A percentile compares a stretch with the other conserved stretches of the same genome.
phyloP scores from a whole-genome alignment of 495 filamentous ascomycete genomes.

The Opeltia flavorubescens region DNA sequence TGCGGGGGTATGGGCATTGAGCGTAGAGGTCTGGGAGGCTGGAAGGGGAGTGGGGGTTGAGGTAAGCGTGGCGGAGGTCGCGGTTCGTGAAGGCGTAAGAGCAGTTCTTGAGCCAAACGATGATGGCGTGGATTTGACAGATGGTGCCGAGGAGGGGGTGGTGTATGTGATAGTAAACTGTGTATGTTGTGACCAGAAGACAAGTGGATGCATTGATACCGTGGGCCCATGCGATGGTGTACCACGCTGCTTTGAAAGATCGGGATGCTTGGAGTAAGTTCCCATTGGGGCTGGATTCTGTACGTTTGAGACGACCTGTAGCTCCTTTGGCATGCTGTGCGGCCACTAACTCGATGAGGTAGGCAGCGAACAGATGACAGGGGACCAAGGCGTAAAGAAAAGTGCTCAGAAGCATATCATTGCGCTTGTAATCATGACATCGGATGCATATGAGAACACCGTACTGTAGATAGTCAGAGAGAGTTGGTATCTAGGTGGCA shows the following conservation, averaged over 20 bases:
- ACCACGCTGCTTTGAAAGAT: conserved; percentile 60
- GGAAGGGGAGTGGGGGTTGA: conserved; percentile 45
- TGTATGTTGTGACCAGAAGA: conserved; percentile 61
- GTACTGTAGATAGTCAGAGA: conserved; percentile 40
- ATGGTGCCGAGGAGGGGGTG: conserved; percentile 89
- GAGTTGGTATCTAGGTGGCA: conserved; percentile 2
- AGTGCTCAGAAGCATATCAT: conserved; percentile 62
- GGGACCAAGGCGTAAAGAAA: conserved; percentile 75
- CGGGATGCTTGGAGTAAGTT: conserved; percentile 24
- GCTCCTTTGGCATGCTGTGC: conserved; percentile 57
- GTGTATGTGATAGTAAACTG: conserved; percentile 80
- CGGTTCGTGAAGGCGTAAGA: conserved; percentile 96
- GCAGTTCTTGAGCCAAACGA: conserved; percentile 89
- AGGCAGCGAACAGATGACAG: conserved; percentile 77
- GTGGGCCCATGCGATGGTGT: conserved; percentile 59
- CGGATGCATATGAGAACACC: conserved; percentile 84
- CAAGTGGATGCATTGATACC: conserved; percentile 71
- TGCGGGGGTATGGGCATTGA: conserved; percentile 74
- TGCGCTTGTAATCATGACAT: conserved; percentile 73
- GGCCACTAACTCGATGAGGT: conserved; percentile 70
- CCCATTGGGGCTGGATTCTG: conserved; percentile 38
- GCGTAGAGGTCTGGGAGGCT: conserved; percentile 66
- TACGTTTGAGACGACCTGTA: conserved; percentile 46
- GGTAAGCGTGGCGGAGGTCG: conserved; percentile 77
- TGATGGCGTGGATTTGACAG: conserved; percentile 80